Evolutionary conservation across 768 basidiomycete genomes (phyloP), one percentile per base, ranked within the genome.

Genomic region (Auriscalpium vulgare): DNA sequence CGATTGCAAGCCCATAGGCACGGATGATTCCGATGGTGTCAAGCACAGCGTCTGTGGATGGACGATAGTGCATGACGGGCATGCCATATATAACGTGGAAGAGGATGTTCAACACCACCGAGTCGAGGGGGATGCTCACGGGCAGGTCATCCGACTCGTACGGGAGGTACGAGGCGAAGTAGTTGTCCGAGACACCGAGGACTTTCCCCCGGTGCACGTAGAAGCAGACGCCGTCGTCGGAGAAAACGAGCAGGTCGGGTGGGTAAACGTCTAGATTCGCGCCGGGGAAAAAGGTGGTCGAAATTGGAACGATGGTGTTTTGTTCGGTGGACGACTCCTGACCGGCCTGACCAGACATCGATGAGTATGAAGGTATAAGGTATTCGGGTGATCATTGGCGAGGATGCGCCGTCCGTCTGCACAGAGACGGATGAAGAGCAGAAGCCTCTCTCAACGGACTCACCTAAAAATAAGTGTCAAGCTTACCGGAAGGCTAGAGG

Each of bases 71-170:
- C 1, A 59, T 38, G 57, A 62, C 69, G 23, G 66, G 59, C 21
- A 69, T 40, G 54, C 58, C 52, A 59, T 73, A 74, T 50, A 72
- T 58, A 6, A 63, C 58, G 56, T 73, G 72, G 17, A 74, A 57
- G 23, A 73, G 55, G 54, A 73, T 56, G 59, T 72, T 71, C 57
- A 74, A 55, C 2, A 69, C 62, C 2, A 54, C 50, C 10, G 71
- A 64, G 2, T 55, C 16, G 47, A 72, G 70, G 16, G 68, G 61
- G 23, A 72, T 50, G 34, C 51, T 14, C 55, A 69, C 19, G 29
- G 68, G 50, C n/a, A 60, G 59, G 6, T 55, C 50, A 34, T 40
- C 40, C 8, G 54, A 4, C 11, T 45, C 9, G 34, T 50, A 23
- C 51, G 61, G 19, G 57, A 23, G 2, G 44, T 37, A 55, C 50